Evolutionary conservation across 352 stramenopile genomes (phyloP), one percentile per base, ranked within the genome.

Genomic region (Detonula confervacea): DNA sequence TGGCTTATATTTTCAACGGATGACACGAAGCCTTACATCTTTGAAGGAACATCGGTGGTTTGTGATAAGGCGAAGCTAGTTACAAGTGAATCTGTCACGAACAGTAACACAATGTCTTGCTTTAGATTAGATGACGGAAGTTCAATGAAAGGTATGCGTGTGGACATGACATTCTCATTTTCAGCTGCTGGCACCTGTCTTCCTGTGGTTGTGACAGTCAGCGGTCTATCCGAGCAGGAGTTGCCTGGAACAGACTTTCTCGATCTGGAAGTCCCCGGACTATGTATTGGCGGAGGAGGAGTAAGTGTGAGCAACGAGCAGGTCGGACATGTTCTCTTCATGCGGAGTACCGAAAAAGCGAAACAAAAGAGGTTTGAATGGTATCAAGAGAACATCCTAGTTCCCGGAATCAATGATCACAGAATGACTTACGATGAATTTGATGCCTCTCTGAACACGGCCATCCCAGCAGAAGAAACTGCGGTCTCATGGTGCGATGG

Each of bases 151-250:
- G 46, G 46, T 42, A 61, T 71, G 24, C 22, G 25, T 29, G 62
- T 71, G 0, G 37, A 61, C 16, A 46, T 71, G 24, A 71, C 62
- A 61, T 71, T 71, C 33, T 29, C 62, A 8, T 61, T 71, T 27
- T 62, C 62, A 39, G 62, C 44, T n/a, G 33, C 20, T 22, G 62
- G 62, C 3, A 71, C 46, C 22, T 59, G 30, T 20, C 11, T 60
- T 11, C 46, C 46, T 14, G 22, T 71, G 42, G 22, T 60, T 24
- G n/a, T 42, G 2, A 59, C 37, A 25, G 62, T 71, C n/a, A 44
- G 42, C 33, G 62, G 62, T 14, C 29, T 71, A 11, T 37, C 62
- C 11, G 62, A 71, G 18, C 14, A 54, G 30, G 62, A 61, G 39
- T 24, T 71, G 14, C 62, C 62, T 25, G 27, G 46, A n/a, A 35